Conservation (phyloP, 2,329 filamentous ascomycete species). For the Fusarium nelsonii region DNA sequence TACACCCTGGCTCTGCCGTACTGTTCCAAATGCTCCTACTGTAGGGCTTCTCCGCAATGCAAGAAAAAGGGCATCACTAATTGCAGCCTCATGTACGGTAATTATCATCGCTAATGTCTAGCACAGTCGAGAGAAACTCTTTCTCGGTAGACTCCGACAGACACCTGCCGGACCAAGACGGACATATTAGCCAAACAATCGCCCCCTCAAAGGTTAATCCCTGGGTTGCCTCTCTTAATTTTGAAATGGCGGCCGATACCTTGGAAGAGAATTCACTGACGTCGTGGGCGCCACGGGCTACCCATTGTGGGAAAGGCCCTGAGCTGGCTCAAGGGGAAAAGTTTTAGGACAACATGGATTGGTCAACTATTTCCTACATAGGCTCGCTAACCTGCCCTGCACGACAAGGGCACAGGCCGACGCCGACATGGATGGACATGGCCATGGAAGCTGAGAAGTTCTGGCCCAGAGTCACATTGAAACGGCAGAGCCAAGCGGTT, state of each 20-base stretch:
- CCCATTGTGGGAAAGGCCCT: conserved; percentile 43
- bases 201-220: conserved; percentile 37
- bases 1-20: conserved; percentile 39
- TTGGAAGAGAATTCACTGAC: conserved; percentile 34
- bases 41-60: conserved; percentile 38
- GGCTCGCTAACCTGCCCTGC: conserved; percentile 30
- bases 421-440: conserved; percentile 23
- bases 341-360: conserved; percentile 33
- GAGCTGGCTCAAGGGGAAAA: conserved; percentile 44
- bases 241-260: conserved; percentile 23
- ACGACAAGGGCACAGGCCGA: conserved; percentile 26
- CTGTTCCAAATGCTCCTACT: conserved; percentile 3
- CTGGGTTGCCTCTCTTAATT: conserved; percentile 25
- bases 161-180: conserved; percentile 27
- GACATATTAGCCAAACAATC: conserved; percentile 28
- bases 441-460: conserved; percentile 22
- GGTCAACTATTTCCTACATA: conserved; percentile 16
- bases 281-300: conserved; percentile 40
- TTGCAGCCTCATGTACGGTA: conserved; percentile 30
- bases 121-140: conserved; percentile 3
- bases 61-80: conserved; percentile 23
- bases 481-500: conserved; percentile 8
- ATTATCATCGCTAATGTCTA: conserved; percentile 22
- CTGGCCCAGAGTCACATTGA: conserved; percentile 29
- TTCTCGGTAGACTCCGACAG: conserved; percentile 37